Percentiles rank a stretch among this genome's conserved stretches.
These are phyloP conservation scores for Aspergillus sparsus DNA, from an alignment of 495 filamentous ascomycete genomes.

Conservation along the genomic window DNA sequence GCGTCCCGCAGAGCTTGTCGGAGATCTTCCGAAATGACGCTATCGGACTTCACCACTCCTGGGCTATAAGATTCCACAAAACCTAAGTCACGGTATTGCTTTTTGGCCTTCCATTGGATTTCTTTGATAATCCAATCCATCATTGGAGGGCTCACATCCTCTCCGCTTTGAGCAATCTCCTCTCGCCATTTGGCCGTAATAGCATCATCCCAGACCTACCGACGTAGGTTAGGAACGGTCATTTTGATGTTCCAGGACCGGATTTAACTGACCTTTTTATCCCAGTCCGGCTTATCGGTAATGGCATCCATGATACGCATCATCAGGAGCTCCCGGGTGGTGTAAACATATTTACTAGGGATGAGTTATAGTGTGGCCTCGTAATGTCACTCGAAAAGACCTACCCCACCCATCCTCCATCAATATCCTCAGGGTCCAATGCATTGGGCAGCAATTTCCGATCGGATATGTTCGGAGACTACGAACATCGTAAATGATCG, in stretches of 20 bases:
- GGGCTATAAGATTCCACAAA: conserved; percentile 3
- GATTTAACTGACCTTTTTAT: conserved; percentile 15
- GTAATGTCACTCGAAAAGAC: not conserved
- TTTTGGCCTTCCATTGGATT: conserved; percentile 45
- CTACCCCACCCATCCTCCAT: conserved; percentile 5
- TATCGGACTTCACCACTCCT: conserved; percentile 17
- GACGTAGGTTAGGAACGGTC: not conserved
- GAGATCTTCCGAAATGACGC: conserved; percentile 1
- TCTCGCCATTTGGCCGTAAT: conserved; percentile 14
- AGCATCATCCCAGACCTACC: conserved; percentile 13
- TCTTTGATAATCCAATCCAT: conserved; percentile 54
- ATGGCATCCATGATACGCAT: conserved; percentile 39
- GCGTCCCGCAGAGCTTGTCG: not conserved
- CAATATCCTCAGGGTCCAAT: conserved; percentile 10
- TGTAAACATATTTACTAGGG: conserved; percentile 11
- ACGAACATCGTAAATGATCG: not conserved
- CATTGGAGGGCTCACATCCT: conserved; percentile 48
- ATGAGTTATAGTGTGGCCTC: not conserved
- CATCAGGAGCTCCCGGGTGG: conserved; percentile 40
- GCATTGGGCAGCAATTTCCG: not conserved
- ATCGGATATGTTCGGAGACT: not conserved
- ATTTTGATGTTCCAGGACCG: not conserved
- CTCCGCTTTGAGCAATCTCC: conserved; percentile 19
- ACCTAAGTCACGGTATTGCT: not conserved
- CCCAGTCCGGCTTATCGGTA: conserved; percentile 52